These are phyloP conservation scores for Cercophora samala DNA, from an alignment of 495 filamentous ascomycete genomes.

Conservation along the genomic window DNA sequence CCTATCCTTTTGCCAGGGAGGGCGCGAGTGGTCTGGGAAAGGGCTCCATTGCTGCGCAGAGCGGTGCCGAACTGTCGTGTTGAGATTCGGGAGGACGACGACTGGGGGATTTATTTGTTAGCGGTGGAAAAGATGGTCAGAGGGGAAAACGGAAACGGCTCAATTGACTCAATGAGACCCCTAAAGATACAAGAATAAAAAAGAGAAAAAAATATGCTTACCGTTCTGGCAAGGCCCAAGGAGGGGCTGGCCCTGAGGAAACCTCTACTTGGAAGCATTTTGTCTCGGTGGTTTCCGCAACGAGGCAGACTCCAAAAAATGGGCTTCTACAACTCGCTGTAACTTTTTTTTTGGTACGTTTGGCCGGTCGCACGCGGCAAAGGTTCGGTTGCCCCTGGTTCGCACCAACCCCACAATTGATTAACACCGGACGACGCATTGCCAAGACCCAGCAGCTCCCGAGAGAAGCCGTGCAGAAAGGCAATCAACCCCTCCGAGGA, in stretches of 20 bases:
- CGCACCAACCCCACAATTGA: not conserved
- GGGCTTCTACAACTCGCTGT: not conserved
- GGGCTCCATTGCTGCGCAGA: constrained; percentile 20
- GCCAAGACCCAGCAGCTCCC: not conserved
- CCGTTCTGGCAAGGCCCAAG: constrained; percentile 39
- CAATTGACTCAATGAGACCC: not conserved
- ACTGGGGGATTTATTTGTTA: constrained; percentile 11
- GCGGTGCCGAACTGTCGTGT: constrained; percentile 34
- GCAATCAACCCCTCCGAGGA: not conserved
- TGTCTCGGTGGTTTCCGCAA: constrained; percentile 18
- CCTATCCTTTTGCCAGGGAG: constrained; percentile 23
- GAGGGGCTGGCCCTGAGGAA: constrained; percentile 42
- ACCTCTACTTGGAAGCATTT: constrained; percentile 55
- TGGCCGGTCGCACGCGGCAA: not conserved
- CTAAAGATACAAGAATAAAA: not conserved
- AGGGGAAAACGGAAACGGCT: not conserved
- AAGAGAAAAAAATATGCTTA: constrained; percentile 14
- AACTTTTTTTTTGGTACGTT: not conserved
- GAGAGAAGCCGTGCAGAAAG: not conserved
- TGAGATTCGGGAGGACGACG: constrained; percentile 12
- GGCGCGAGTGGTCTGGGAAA: not conserved
- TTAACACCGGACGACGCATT: not conserved
- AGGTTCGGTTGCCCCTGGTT: not conserved
- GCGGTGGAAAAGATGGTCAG: constrained; percentile 4
- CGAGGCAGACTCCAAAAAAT: not conserved